Evolutionary conservation across 2,329 filamentous ascomycete genomes (phyloP).

Genomic region (Cytospora chrysosperma): DNA sequence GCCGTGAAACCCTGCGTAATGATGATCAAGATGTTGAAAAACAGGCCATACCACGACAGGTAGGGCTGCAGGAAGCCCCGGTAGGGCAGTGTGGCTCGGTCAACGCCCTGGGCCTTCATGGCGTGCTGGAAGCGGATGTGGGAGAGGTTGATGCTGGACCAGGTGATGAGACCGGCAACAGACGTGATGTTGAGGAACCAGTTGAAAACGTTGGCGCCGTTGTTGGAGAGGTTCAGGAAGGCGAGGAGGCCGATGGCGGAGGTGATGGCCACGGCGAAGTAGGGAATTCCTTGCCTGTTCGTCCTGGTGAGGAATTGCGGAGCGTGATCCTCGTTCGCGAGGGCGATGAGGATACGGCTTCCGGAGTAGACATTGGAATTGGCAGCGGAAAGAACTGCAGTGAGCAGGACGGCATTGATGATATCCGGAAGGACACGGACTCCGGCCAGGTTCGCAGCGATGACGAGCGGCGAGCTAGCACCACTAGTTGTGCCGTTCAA

Average conservation of each 20-base stretch:
- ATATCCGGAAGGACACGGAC: constrained; percentile 64
- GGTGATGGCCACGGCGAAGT: constrained; percentile 56
- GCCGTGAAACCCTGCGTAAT: constrained; percentile 68
- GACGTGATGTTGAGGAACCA: constrained; percentile 72
- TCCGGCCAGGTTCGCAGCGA: constrained; percentile 60
- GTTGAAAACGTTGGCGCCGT: constrained; percentile 62
- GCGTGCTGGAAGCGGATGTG: constrained; percentile 66
- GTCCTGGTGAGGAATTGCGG: constrained; percentile 59
- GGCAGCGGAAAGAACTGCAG: constrained; percentile 74
- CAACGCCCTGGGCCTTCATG: constrained; percentile 54
- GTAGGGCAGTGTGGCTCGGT: constrained; percentile 59
- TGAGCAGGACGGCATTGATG: constrained; percentile 76
- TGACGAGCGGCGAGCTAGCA: constrained; percentile 64
- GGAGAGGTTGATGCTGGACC: constrained; percentile 64
- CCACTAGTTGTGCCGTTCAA: constrained; percentile 54
- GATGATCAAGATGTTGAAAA: constrained; percentile 63
- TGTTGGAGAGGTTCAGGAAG: constrained; percentile 64
- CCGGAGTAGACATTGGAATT: constrained; percentile 76
- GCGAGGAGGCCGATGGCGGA: constrained; percentile 61
- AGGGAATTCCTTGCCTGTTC: constrained; percentile 62
- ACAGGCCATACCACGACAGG: constrained; percentile 63
- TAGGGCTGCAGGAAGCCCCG: constrained; percentile 62
- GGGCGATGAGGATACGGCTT: constrained; percentile 64
- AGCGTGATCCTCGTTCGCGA: constrained; percentile 64
- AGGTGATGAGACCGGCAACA: constrained; percentile 68